These are phyloP conservation scores for Paracorniculantispora psalliotae DNA, from an alignment of 2,329 filamentous ascomycete species.

Conservation along the genomic window DNA sequence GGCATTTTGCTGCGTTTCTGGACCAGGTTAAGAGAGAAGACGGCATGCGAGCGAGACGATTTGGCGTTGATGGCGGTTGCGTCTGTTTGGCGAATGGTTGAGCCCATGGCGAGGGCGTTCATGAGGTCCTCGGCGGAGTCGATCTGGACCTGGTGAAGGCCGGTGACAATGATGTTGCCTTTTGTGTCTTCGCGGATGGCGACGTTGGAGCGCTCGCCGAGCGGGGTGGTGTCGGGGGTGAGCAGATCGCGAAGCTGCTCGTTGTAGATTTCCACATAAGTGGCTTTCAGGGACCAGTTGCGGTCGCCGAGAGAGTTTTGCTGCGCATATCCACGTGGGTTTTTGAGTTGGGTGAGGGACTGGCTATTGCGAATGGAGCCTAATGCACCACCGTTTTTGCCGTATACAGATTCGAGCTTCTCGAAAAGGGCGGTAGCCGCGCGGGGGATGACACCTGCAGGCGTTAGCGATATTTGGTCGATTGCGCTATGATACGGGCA, in stretches of 20 bases:
- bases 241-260: constrained; percentile 90
- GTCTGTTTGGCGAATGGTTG: constrained; percentile 91
- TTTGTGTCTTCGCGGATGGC: constrained; percentile 91
- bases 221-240: constrained; percentile 66
- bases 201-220: constrained; percentile 70
- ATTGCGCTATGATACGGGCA: constrained; percentile 9
- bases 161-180: constrained; percentile 89
- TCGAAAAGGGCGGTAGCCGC: constrained; percentile 85
- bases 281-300: constrained; percentile 87
- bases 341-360: constrained; percentile 72
- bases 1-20: constrained; percentile 66
- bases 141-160: constrained; percentile 80
- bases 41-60: constrained; percentile 93
- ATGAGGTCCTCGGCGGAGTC: constrained; percentile 90
- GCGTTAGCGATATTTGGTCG: constrained; percentile 7
- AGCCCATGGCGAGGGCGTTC: constrained; percentile 85
- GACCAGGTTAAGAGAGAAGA: constrained; percentile 91
- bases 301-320: constrained; percentile 56
- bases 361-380: constrained; percentile 33
- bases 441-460: constrained; percentile 86
- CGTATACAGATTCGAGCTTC: constrained; percentile 62
- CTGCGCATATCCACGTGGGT: constrained; percentile 64
- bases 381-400: constrained; percentile 31
- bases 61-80: constrained; percentile 96
- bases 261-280: constrained; percentile 97